These are phyloP conservation scores for Hirschfeldia incana DNA, from an alignment of 345 rosid genomes.

Conservation along the genomic window DNA sequence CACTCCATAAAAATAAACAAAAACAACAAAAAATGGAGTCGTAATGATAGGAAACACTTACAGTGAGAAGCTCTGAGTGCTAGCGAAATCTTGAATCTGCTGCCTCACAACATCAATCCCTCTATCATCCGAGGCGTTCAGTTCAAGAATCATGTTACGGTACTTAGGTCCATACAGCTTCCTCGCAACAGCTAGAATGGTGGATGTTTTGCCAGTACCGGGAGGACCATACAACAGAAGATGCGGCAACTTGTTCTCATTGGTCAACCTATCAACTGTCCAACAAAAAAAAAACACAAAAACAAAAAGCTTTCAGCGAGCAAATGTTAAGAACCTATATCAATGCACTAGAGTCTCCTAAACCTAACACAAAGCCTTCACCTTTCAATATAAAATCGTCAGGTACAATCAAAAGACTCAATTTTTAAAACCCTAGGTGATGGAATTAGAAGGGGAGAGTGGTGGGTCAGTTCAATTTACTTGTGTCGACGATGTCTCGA, in stretches of 20 bases:
- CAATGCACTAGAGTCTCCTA: background rate
- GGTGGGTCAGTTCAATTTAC: slow-evolving; percentile 45
- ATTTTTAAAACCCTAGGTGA: slow-evolving; percentile 29
- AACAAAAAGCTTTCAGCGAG: background rate
- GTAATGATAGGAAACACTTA: slow-evolving; percentile 47
- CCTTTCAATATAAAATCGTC: background rate
- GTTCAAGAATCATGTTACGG: slow-evolving; percentile 92
- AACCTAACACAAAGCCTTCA: background rate
- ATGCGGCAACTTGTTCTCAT: slow-evolving; percentile 93
- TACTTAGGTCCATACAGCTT: slow-evolving; percentile 88
- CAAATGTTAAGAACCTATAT: background rate
- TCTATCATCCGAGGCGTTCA: slow-evolving; percentile 95
- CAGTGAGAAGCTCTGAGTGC: slow-evolving; percentile 96
- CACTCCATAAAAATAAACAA: background rate
- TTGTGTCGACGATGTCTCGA: slow-evolving; percentile 96
- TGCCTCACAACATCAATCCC: slow-evolving; percentile 93
- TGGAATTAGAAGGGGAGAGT: background rate
- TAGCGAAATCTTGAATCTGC: slow-evolving; percentile 95
- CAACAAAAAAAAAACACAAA: slow-evolving; percentile 3
- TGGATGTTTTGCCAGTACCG: slow-evolving; percentile 98
- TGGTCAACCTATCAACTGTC: slow-evolving; percentile 91
- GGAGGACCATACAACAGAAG: slow-evolving; percentile 94
- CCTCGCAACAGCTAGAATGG: slow-evolving; percentile 93
- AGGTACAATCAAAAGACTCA: background rate
- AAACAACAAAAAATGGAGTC: background rate